Evolutionary conservation across 805 yeast species (phyloP), one percentile per base, ranked within the genome.

Genomic region (Kodamaea sagamina): DNA sequence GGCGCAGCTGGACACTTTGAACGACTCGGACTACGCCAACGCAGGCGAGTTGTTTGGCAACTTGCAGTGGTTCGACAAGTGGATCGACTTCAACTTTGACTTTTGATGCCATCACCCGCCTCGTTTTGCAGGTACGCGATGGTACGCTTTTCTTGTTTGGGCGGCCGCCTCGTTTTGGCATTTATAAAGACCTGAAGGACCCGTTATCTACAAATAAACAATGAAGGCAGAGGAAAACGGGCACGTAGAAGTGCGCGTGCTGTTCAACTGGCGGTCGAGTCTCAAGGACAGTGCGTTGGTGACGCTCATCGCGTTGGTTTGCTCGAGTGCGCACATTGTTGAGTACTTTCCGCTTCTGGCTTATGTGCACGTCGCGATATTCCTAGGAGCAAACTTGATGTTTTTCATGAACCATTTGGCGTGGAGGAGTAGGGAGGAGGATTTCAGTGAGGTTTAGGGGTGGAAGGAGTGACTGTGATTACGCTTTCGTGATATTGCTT

Each of bases 11-110:
- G 36, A 36, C 9, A 48, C 51, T 10, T 36, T 36, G 37, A 41
- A 40, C 16, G 42, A 35, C 8, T 41, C 39, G 8, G 47, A 43
- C 21, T 41, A 47, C 27, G 37, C 21, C 22, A 67, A 63, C 16
- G 63, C 62, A 12, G 49, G 55, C 26, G 54, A 57, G 32, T 47
- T 75, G 17, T 55, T 75, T 17, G 71, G 71, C 1, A 75, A 74
- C 44, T 53, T 78, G 44, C 74, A 67, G 47, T 78, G 83, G 83
- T 78, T 78, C 45, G 81, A 78, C 53, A 78, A 75, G 54, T 74
- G 78, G 78, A 59, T 67, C 18, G 68, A 67, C 42, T 57, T 60
- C 35, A 53, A 52, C 36, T 48, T 49, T 36, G 58, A 55, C 24
- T 28, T 49, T 4, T 47, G 8, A 12, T 12, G 32, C 16, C 12